phyloP scores from a whole-genome alignment of 768 basidiomycete species.

The Collybiopsis luxurians region DNA sequence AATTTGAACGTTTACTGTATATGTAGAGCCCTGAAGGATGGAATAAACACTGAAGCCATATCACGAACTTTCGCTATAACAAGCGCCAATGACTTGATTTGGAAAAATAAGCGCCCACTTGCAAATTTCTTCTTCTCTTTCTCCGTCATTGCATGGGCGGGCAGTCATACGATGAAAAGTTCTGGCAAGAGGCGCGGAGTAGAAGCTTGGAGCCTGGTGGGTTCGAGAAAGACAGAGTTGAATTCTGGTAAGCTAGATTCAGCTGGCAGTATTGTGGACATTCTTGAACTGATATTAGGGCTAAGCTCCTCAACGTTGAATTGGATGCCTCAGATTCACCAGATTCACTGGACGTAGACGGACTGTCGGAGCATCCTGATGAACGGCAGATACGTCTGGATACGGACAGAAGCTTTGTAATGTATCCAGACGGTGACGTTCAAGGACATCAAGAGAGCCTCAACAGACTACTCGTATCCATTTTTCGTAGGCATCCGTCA shows the following conservation, averaged over 20 bases:
- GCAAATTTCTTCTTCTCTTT: no score
- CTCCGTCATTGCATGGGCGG: no score
- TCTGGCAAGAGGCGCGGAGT: conserved; percentile 21
- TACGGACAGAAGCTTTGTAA: conserved; percentile 89
- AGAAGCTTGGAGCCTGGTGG: conserved; percentile 58
- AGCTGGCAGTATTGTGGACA: conserved; percentile 11
- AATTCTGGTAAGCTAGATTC: conserved; percentile 49
- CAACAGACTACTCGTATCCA: conserved; percentile 65
- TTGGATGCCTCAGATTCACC: conserved; percentile 3
- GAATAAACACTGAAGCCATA: no score
- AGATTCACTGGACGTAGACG: neutral
- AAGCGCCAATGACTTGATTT: no score
- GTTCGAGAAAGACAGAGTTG: conserved; percentile 53
- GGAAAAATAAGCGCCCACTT: no score
- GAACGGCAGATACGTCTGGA: conserved; percentile 88
- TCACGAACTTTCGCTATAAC: no score
- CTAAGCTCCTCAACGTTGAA: conserved; percentile 29
- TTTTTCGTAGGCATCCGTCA: conserved; percentile 71
- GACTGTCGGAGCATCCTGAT: conserved; percentile 53
- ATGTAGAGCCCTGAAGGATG: no score
- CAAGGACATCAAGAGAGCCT: conserved; percentile 50
- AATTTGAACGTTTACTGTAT: no score
- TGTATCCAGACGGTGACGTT: conserved; percentile 82
- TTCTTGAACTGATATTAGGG: conserved; percentile 30
- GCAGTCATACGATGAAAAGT: conserved; percentile 46